These are phyloP conservation scores for Colletotrichum musicola DNA, from an alignment of 2,329 filamentous ascomycete species.

Conservation along the genomic window DNA sequence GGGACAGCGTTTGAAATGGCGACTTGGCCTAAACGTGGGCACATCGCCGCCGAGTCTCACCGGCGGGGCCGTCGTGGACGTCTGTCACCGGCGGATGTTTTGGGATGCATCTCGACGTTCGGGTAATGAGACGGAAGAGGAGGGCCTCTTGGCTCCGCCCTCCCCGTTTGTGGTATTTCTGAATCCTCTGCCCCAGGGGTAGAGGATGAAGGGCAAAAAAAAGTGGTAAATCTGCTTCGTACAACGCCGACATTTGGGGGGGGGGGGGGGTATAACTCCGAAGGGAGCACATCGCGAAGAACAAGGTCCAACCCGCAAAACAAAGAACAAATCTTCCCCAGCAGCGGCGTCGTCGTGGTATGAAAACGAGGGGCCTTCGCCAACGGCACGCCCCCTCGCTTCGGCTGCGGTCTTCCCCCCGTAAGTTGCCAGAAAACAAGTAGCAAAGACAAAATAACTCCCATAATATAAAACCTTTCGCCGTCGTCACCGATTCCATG, in stretches of 20 bases:
- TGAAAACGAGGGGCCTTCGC: no score
- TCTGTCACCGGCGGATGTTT: not conserved
- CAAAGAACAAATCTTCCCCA: not conserved
- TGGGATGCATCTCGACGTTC: not conserved
- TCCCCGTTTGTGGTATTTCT: not conserved
- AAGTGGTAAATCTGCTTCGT: conserved; percentile 6
- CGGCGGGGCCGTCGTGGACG: not conserved
- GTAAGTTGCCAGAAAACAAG: not conserved
- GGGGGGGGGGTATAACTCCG: conserved; percentile 29
- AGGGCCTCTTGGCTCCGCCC: not conserved
- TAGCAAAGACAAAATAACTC: not conserved
- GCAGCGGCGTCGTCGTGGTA: not conserved
- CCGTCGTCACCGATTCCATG: not conserved
- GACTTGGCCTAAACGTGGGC: not conserved
- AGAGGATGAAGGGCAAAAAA: no score
- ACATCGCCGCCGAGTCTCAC: not conserved
- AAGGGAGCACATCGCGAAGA: conserved; percentile 22
- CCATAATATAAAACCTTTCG: not conserved
- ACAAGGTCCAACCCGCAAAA: conserved; percentile 13
- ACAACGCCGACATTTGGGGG: conserved; percentile 6
- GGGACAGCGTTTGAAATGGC: not conserved
- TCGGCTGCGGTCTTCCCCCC: no score
- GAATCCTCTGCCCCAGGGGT: no score
- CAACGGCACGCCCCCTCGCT: no score
- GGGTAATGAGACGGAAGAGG: not conserved